Evolutionary conservation across 2,329 filamentous ascomycete species (phyloP).

Genomic region (Talaromyces sp.): DNA sequence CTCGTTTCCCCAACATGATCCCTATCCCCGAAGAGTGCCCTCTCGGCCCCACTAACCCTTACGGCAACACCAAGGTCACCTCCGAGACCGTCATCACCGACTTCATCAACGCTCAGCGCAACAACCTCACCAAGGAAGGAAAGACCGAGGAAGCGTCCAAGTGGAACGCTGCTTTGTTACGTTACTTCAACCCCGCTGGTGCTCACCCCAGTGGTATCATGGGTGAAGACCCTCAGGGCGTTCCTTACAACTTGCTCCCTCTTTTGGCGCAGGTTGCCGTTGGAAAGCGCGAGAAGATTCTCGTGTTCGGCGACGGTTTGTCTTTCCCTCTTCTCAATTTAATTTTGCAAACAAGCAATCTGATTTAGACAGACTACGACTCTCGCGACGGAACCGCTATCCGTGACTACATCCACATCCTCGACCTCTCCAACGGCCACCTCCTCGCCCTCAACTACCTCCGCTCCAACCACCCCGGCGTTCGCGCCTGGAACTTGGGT

Average conservation of each 20-base stretch:
- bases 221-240: slow-evolving; percentile 94
- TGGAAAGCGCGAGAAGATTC: slow-evolving; percentile 86
- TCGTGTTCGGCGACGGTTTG: slow-evolving; percentile 90
- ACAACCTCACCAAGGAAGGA: slow-evolving; percentile 74
- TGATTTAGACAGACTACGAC: slow-evolving; percentile 66
- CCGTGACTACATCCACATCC: slow-evolving; percentile 96
- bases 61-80: slow-evolving; percentile 91
- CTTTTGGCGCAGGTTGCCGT: slow-evolving; percentile 94
- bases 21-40: slow-evolving; percentile 97
- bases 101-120: slow-evolving; percentile 80
- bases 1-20: slow-evolving; percentile 95
- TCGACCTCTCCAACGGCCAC: slow-evolving; percentile 84
- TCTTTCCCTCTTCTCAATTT: slow-evolving; percentile 8
- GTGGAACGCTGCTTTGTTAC: slow-evolving; percentile 89
- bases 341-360: neutral
- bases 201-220: slow-evolving; percentile 94
- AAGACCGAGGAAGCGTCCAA: slow-evolving; percentile 67
- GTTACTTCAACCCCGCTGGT: slow-evolving; percentile 97
- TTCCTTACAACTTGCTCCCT: slow-evolving; percentile 93
- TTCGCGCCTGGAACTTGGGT: slow-evolving; percentile 94
- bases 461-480: slow-evolving; percentile 76
- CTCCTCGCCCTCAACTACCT: slow-evolving; percentile 88
- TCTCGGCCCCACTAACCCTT: slow-evolving; percentile 93
- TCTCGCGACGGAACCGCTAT: slow-evolving; percentile 91
- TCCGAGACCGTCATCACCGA: slow-evolving; percentile 92